Evolutionary conservation across 495 filamentous ascomycete species (phyloP), one percentile per base, ranked within the genome.

Genomic region (Parmelia sp.): DNA sequence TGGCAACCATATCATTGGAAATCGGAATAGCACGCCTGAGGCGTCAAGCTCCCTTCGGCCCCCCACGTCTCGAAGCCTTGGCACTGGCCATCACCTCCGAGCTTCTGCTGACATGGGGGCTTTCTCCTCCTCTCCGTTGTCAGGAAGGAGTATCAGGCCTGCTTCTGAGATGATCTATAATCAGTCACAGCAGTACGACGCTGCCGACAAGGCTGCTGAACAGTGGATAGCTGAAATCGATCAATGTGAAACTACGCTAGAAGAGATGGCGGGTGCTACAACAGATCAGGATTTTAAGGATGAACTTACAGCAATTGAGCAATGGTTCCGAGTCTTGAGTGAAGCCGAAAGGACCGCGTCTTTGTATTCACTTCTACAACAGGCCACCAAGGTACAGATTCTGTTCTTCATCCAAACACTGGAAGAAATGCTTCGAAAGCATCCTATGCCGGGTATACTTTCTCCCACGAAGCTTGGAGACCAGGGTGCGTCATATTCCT

Each of bases 261-360:
- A 97, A 74, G 94, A 98, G 74, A 98, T 98, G 94, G 95, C 94
- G 25, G 92, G 93, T 37, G 94, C 95, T 56, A 96, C 95, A 15
- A 80, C 97, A 40, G 94, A 98, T 74, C 95, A 98, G 76, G 95
- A 98, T 69, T 98, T 98, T 80, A 98, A 97, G 80, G 94, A 97
- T 78, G 94, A 98, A 77, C 85, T 98, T 59, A 94, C 90, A 75
- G 94, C 94, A 64, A 98, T 98, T 72, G 94, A 98, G 79, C 93
- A 98, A 78, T 98, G 94, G 94, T 98, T 98, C 76, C 89, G 91
- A 55, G 94, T 98, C 35, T 80, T 98, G 61, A 96, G 93, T 71
- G 94, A 98, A 76, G 91, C 94, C 25, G 94, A 98, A 78, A 80
- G 94, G 60, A 98, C 94, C 10, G 94, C 94, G 45, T 95, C 94